Evolutionary conservation across 257 asterid species (phyloP).

Genomic region (Nicotiana tabacum): DNA sequence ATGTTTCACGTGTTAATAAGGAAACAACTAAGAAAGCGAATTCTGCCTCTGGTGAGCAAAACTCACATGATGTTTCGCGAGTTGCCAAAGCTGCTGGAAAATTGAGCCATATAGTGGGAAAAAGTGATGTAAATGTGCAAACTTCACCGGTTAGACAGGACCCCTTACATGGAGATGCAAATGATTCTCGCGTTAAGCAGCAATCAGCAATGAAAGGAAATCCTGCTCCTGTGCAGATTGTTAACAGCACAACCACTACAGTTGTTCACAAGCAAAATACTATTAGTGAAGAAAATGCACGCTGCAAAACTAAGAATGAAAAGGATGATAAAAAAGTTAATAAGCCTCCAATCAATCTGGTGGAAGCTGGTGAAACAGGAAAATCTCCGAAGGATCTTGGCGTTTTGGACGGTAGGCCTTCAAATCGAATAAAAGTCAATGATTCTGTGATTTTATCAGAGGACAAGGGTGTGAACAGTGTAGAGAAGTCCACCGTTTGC

Average conservation of each 20-base stretch:
- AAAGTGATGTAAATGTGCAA: slow-evolving; percentile 19
- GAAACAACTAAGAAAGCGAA: slow-evolving; percentile 3
- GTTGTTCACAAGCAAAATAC: slow-evolving; percentile 13
- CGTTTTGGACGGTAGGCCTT: slow-evolving; percentile 27
- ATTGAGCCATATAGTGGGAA: slow-evolving; percentile 12
- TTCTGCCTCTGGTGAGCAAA: slow-evolving; percentile 22
- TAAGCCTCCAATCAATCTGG: slow-evolving; percentile 13
- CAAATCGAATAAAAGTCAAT: slow-evolving; percentile 33
- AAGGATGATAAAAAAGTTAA: slow-evolving; percentile 15
- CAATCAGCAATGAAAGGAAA: slow-evolving; percentile 5
- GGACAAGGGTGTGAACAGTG: slow-evolving; percentile 20
- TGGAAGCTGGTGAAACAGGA: slow-evolving; percentile 24
- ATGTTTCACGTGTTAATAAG: slow-evolving; percentile 8
- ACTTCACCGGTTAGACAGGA: slow-evolving; percentile 18
- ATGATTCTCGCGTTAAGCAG: slow-evolving; percentile 8
- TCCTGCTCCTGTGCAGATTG: slow-evolving; percentile 7
- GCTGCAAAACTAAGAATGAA: slow-evolving; percentile 7
- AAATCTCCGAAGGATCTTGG: slow-evolving; percentile 27
- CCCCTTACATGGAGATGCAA: slow-evolving; percentile 23
- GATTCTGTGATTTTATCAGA: slow-evolving; percentile 16
- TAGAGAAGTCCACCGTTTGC: slow-evolving; percentile 12
- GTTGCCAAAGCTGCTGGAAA: slow-evolving; percentile 24
- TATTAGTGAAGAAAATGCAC: slow-evolving; percentile 18
- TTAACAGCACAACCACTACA: slow-evolving; percentile 15
- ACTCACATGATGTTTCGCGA: slow-evolving; percentile 24